Evolutionary conservation across 164 flowering plant genomes (phyloP), one percentile per base, ranked within the genome.

Genomic region (Buxus sempervirens): DNA sequence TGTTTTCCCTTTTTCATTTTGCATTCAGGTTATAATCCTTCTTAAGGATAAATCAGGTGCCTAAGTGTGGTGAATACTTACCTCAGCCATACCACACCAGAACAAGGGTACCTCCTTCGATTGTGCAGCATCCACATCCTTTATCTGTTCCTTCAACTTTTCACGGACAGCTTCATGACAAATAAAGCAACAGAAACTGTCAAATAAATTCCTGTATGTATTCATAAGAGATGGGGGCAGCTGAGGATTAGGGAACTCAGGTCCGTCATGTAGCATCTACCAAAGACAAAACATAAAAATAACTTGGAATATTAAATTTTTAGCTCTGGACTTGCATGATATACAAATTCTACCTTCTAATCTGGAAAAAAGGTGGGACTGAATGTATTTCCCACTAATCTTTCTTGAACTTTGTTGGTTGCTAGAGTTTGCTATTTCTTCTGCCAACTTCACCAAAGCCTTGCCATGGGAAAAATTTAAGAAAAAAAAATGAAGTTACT

Each of bases 61-160:
- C 12, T 9, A 24, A 21, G 7, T 10, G 16, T 2, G 26, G 49
- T 48, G 41, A 42, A 45, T 51, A 58, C 76, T 76, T 76, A 91
- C 97, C 97, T 91, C 96, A 65, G 97, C 98, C 91, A 94, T 83
- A 72, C 98, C 95, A 76, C 20, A 58, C 97, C 97, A 94, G 63
- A 72, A 80, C 68, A 94, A 60, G 22, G 77, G 74, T 67, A 91
- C 93, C 77, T 90, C 92, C 80, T 83, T 88, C 41, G 87, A 78
- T 72, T 85, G 86, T 69, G 79, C 84, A 56, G 82, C 88, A 58
- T 68, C 89, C 23, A 91, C 93, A 74, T 80, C 98, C 79, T 85
- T 88, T 60, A 84, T 80, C 64, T 88, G 96, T 66, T 85, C 85
- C 76, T 80, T 83, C 70, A 94, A 32, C 70, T 84, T 88, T 64